phyloP scores from a whole-genome alignment of 2,329 filamentous ascomycete genomes.

The Aspergillus texensis region DNA sequence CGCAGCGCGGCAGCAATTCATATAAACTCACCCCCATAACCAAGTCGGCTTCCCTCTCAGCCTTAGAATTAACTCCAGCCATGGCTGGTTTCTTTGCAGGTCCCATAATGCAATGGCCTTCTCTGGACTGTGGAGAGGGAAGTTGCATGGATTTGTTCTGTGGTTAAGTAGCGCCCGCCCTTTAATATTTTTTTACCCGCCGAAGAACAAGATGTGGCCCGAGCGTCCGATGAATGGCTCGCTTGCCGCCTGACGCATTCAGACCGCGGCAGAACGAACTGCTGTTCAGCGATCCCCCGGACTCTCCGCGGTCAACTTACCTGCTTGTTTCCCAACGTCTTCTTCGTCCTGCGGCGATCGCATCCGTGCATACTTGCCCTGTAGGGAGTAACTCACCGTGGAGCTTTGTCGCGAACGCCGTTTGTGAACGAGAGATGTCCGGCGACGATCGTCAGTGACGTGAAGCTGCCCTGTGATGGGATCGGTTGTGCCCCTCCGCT shows the following conservation, averaged over 20 bases:
- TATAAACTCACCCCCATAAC: constrained; percentile 55
- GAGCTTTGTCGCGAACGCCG: not conserved
- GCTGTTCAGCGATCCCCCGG: constrained; percentile 23
- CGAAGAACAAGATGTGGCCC: constrained; percentile 42
- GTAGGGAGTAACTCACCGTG: not conserved
- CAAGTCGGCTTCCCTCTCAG: constrained; percentile 51
- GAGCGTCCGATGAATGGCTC: constrained; percentile 33
- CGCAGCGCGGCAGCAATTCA: not conserved
- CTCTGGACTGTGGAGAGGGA: not conserved
- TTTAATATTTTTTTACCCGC: not conserved
- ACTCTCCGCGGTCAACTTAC: constrained; percentile 20
- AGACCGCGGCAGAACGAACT: constrained; percentile 22
- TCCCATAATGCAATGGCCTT: constrained; percentile 16
- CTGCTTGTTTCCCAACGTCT: constrained; percentile 6
- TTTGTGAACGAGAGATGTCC: constrained; percentile 19
- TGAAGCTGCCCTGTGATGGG: constrained; percentile 20
- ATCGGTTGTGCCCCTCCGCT: constrained; percentile 23
- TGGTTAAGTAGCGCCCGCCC: not conserved
- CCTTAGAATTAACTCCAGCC: constrained; percentile 28
- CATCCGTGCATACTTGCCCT: constrained; percentile 7
- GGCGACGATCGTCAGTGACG: constrained; percentile 20
- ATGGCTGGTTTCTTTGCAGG: constrained; percentile 19
- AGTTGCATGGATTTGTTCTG: not conserved
- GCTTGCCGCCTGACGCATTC: constrained; percentile 26
- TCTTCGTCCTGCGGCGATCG: constrained; percentile 4